Evolutionary conservation across 441 rosid species (phyloP), one percentile per base, ranked within the genome.

Genomic region (Mallotus japonicus): DNA sequence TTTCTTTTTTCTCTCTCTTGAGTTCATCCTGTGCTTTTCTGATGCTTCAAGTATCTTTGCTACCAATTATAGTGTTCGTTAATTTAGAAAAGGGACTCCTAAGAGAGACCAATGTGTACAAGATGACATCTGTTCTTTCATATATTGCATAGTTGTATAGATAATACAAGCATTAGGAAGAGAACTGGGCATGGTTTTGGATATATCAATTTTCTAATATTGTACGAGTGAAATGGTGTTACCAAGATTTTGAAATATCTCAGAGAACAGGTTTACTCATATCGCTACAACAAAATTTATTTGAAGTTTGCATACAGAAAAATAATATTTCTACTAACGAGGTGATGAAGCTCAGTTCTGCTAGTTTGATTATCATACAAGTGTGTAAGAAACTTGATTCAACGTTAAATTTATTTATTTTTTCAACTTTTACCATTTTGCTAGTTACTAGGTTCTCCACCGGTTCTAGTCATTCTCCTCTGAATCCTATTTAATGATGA

Each of bases 21-120:
- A 57, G 8, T 68, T 69, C 47, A 37, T 53, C 57, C 6, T 72
- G 42, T 20, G 53, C 65, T 70, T 46, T n/a, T 58, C 68, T 49
- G 49, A 71, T 62, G 32, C 61, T 54, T 44, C 59, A 14, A 14
- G 53, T 70, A 40, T 70, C 37, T 22, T 37, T 3, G 1, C 15
- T 61, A 19, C 65, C 62, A 34, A 28, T 32, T 3, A 20, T 20
- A n/a, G 7, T 42, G 13, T 9, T 9, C 3, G 16, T 3, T 63
- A 17, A 37, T 22, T 20, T 24, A 0, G 4, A 28, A 3, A 34
- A 34, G 65, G 10, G 11, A 62, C 0, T 46, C 17, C 13, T 16
- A 11, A 8, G 54, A 57, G 46, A 57, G n/a, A n/a, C 9, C 15
- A 51, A 8, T 47, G 55, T 40, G 56, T n/a, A 17, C 51, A 37